Conservation (phyloP, 2,329 filamentous ascomycete genomes). For the Neocatenulostroma microsporum region DNA sequence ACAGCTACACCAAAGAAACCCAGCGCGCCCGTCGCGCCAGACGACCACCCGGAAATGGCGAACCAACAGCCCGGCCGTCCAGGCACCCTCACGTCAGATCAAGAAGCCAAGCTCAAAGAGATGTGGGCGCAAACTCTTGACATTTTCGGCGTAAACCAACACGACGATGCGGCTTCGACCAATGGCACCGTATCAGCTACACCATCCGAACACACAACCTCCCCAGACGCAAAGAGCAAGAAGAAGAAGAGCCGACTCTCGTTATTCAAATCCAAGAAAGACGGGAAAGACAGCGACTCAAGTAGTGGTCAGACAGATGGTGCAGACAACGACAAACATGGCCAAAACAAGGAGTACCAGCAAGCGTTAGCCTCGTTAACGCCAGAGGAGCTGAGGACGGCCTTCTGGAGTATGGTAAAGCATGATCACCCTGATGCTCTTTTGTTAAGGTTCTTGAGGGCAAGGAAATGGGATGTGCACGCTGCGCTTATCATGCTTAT, state of each 20-base stretch:
- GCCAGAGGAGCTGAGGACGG: slow-evolving; percentile 68
- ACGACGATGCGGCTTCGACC: slow-evolving; percentile 8
- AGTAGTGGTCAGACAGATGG: slow-evolving; percentile 32
- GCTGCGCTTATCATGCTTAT: slow-evolving; percentile 91
- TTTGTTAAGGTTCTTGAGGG: slow-evolving; percentile 71
- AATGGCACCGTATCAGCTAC: slow-evolving; percentile 17
- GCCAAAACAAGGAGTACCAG: slow-evolving; percentile 77
- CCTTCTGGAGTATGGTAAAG: slow-evolving; percentile 93
- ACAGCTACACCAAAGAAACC: slow-evolving; percentile 14
- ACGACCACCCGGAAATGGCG: slow-evolving; percentile 29
- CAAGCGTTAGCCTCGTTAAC: slow-evolving; percentile 68
- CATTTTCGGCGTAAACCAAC: slow-evolving; percentile 56
- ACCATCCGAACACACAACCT: slow-evolving; percentile 20
- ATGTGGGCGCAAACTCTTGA: slow-evolving; percentile 73
- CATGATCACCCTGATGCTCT: slow-evolving; percentile 87
- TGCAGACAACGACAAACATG: slow-evolving; percentile 91
- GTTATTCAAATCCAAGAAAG: slow-evolving; percentile 57
- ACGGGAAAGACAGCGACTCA: slow-evolving; percentile 33
- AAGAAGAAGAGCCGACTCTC: slow-evolving; percentile 67
- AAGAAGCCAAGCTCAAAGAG: slow-evolving; percentile 80
- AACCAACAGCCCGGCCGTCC: slow-evolving; percentile 60
- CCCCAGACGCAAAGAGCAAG: slow-evolving; percentile 31
- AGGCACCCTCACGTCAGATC: slow-evolving; percentile 79
- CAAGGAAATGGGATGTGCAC: slow-evolving; percentile 96
- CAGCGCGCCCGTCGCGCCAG: slow-evolving; percentile 8